phyloP scores from a whole-genome alignment of 352 stramenopile species.

The Thraustochytrium striatum region DNA sequence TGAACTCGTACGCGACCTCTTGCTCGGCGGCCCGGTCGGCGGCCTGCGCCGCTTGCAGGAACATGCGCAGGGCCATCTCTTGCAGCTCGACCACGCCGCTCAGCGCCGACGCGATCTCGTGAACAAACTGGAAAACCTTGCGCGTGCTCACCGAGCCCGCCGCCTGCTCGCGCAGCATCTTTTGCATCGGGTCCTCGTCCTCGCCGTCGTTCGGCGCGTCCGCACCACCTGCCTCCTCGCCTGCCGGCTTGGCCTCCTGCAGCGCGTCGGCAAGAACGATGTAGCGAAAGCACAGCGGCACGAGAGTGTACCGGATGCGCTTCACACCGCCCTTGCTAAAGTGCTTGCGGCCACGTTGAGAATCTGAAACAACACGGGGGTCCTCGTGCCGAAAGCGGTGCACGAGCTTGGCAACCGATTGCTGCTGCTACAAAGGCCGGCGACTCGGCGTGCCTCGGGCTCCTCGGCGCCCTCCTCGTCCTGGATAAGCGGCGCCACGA shows the following conservation, averaged over 20 bases:
- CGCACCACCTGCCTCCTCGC: conserved; percentile 2
- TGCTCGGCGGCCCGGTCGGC: conserved; percentile 64
- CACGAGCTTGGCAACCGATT: conserved; percentile 82
- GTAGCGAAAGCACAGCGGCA: conserved; percentile 83
- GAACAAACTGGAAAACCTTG: conserved; percentile 93
- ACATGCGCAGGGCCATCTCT: conserved; percentile 79
- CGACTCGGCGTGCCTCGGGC: conserved; percentile 37
- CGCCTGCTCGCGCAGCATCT: background rate
- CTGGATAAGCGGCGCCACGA: conserved; percentile 82
- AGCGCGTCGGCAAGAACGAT: conserved; percentile 72
- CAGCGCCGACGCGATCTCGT: conserved; percentile 90
- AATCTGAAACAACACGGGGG: conserved; percentile 72
- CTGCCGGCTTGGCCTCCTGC: conserved; percentile 45
- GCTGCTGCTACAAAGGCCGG: conserved; percentile 75
- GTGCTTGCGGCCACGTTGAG: conserved; percentile 63
- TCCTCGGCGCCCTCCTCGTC: conserved; percentile 61
- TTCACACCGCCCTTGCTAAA: conserved; percentile 76
- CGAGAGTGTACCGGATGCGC: conserved; percentile 82
- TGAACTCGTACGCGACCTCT: conserved; percentile 45
- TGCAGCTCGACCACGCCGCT: conserved; percentile 55
- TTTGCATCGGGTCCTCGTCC: conserved; percentile 43
- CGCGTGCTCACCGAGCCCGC: conserved; percentile 63
- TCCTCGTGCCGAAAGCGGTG: conserved; percentile 76
- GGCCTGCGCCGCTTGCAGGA: conserved; percentile 83
- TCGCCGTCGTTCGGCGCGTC: conserved; percentile 26